A percentile compares a stretch with the other conserved stretches of the same genome.
phyloP scores from a whole-genome alignment of 2,329 filamentous ascomycete genomes.

The Neonectria faginata region DNA sequence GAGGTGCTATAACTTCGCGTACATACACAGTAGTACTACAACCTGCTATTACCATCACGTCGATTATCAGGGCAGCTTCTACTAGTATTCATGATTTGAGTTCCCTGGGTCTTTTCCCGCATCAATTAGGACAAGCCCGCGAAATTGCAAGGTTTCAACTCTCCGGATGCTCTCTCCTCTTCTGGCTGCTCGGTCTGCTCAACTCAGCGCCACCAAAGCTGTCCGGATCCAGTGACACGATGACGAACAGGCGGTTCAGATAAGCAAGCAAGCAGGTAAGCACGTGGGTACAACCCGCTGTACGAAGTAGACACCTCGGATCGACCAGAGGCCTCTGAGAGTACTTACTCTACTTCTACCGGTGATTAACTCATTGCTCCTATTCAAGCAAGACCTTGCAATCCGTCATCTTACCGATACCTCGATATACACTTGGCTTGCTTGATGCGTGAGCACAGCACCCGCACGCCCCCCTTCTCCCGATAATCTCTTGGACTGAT shows the following conservation, averaged over 20 bases:
- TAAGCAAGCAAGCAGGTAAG: slow-evolving; percentile 1
- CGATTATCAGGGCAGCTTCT: not conserved
- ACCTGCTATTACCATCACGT: not conserved
- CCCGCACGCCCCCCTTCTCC: slow-evolving; percentile 3
- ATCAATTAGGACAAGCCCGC: not conserved
- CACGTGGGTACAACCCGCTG: no score
- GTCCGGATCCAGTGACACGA: not conserved
- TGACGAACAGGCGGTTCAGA: slow-evolving; percentile 17
- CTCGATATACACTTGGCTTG: slow-evolving; percentile 2
- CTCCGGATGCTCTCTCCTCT: slow-evolving; percentile 17
- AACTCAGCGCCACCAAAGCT: not conserved
- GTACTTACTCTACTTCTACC: no score
- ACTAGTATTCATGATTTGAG: not conserved
- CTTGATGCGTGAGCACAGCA: not conserved
- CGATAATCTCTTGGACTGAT: slow-evolving; percentile 32
- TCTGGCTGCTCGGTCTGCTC: slow-evolving; percentile 11
- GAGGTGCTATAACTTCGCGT: no score
- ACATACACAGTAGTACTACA: no score
- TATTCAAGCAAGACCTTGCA: not conserved
- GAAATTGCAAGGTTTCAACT: slow-evolving; percentile 27
- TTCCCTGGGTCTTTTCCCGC: no score
- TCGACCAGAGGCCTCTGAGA: not conserved
- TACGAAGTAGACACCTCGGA: no score
- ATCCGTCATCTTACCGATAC: not conserved
- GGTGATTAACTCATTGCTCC: not conserved